phyloP scores from a whole-genome alignment of 306 rosid genomes.

The Gastrolobium bilobum region DNA sequence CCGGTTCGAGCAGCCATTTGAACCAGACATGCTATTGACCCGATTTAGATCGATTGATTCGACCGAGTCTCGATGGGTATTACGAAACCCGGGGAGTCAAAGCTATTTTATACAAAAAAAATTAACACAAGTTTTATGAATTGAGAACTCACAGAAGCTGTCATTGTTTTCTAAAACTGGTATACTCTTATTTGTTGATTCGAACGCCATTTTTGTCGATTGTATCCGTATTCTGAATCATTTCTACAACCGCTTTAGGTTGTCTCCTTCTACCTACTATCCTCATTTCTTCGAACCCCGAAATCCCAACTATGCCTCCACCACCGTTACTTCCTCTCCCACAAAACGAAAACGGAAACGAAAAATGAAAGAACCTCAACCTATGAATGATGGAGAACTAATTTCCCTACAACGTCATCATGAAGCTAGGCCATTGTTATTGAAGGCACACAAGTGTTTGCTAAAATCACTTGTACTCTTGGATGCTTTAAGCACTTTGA shows the following conservation, averaged over 20 bases:
- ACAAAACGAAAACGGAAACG: conserved; percentile 76
- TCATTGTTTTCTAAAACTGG: conserved; percentile 65
- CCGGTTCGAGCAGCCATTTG: no score
- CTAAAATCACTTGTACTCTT: conserved; percentile 61
- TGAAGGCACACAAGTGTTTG: conserved; percentile 74
- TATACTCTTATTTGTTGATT: conserved; percentile 57
- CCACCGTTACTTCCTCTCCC: conserved; percentile 45
- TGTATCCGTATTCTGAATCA: conserved; percentile 81
- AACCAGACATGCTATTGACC: no score
- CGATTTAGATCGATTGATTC: no score
- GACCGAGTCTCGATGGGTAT: no score
- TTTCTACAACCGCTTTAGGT: conserved; percentile 67
- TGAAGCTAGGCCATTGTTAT: conserved; percentile 76
- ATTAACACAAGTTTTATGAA: no score
- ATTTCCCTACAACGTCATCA: conserved; percentile 79
- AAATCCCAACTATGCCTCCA: conserved; percentile 31
- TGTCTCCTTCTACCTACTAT: conserved; percentile 77
- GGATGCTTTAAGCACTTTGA: conserved; percentile 59
- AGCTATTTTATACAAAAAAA: no score
- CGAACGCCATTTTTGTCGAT: conserved; percentile 71
- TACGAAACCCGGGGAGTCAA: no score
- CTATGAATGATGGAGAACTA: conserved; percentile 78
- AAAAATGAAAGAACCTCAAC: conserved; percentile 52
- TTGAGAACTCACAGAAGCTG: conserved; percentile 53
- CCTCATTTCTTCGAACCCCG: conserved; percentile 68